phyloP scores from a whole-genome alignment of 331 rosid genomes.

The Cydonia oblonga region DNA sequence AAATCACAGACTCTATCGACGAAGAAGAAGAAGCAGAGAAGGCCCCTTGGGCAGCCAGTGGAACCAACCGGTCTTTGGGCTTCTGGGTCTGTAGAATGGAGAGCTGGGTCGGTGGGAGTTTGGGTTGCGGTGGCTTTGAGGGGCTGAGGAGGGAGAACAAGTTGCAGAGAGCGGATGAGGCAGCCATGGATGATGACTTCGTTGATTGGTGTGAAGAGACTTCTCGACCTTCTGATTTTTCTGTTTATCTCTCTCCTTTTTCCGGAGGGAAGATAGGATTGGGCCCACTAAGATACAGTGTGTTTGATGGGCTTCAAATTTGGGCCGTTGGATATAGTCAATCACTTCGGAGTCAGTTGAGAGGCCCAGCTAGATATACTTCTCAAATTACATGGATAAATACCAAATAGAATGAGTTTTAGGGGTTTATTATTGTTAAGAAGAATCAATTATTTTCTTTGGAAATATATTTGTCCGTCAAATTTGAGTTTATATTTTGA shows the following conservation, averaged over 20 bases:
- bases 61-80: conserved; percentile 6
- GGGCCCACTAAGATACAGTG: too few relatives aligned
- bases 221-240: not conserved
- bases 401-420: too few relatives aligned
- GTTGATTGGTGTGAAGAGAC: not conserved
- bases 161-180: conserved; percentile 41
- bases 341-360: too few relatives aligned
- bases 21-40: conserved; percentile 26
- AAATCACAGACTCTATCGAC: conserved; percentile 21
- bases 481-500: too few relatives aligned
- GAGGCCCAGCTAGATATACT: too few relatives aligned
- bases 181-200: conserved; percentile 28
- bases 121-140: conserved; percentile 35
- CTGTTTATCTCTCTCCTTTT: not conserved
- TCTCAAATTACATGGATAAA: too few relatives aligned
- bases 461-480: too few relatives aligned
- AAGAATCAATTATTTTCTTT: too few relatives aligned
- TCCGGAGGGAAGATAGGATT: not conserved
- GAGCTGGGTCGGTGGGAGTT: conserved; percentile 23
- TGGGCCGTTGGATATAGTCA: not conserved
- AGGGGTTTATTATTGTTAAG: too few relatives aligned
- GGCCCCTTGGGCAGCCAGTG: conserved; percentile 17
- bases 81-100: conserved; percentile 23
- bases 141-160: conserved; percentile 53
- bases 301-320: not conserved